Evolutionary conservation across 192 early-diverging fungal genomes (phyloP).

Genomic region (Podila verticillata): DNA sequence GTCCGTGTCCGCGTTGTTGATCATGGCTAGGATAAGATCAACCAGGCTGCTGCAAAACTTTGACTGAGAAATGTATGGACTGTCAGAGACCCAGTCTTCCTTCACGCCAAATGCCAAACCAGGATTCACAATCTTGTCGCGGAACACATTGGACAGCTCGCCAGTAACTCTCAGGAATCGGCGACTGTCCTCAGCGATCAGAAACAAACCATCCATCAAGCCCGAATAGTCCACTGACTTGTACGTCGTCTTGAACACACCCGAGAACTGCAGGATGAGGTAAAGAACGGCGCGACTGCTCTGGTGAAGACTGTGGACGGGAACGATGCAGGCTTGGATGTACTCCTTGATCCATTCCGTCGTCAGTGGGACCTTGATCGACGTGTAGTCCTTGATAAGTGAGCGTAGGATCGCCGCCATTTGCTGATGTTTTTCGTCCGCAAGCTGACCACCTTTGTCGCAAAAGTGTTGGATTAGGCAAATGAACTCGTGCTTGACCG

Average conservation of each 20-base stretch:
- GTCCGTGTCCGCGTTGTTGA: constrained; percentile 56
- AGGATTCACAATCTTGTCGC: constrained; percentile 54
- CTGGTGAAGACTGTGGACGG: constrained; percentile 28
- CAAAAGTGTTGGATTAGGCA: constrained; percentile 56
- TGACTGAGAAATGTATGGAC: constrained; percentile 26
- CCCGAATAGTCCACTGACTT: constrained; percentile 60
- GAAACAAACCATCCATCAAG: constrained; percentile 53
- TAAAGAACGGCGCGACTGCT: constrained; percentile 31
- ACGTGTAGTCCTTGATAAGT: constrained; percentile 58
- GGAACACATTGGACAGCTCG: constrained; percentile 48
- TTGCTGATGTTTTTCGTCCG: constrained; percentile 55
- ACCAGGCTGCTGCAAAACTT: constrained; percentile 57
- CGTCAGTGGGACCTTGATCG: constrained; percentile 45
- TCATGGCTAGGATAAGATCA: constrained; percentile 58
- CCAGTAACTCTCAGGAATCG: constrained; percentile 31
- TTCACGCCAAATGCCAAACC: constrained; percentile 48
- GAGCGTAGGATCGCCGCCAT: constrained; percentile 57
- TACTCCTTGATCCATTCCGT: constrained; percentile 64
- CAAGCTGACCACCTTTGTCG: constrained; percentile 53
- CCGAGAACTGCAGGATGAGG: constrained; percentile 22
- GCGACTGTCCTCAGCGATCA: constrained; percentile 47
- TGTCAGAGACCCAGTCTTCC: constrained; percentile 53
- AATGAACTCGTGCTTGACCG: constrained; percentile 65
- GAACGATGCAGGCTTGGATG: constrained; percentile 43
- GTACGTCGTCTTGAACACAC: constrained; percentile 38